phyloP scores from a whole-genome alignment of 768 basidiomycete genomes.

The Trametes villosa region DNA sequence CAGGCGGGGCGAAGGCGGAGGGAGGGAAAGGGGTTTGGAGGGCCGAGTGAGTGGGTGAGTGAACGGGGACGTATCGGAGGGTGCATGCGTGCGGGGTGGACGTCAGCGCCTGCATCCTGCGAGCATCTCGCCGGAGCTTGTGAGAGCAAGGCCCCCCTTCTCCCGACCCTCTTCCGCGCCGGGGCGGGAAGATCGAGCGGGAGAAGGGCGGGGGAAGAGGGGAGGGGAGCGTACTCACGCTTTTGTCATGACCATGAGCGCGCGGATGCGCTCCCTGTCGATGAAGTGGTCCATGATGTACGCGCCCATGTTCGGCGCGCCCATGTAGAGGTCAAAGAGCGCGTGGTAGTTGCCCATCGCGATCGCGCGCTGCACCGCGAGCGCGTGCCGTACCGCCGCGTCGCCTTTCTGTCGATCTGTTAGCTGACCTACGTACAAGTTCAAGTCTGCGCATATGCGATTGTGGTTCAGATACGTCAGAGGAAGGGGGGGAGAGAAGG shows the following conservation, averaged over 20 bases:
- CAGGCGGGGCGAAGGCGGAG: background rate
- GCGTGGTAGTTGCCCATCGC: constrained; percentile 94
- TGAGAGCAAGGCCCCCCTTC: background rate
- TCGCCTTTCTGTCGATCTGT: constrained; percentile 87
- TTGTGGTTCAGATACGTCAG: background rate
- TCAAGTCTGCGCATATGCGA: constrained; percentile 69
- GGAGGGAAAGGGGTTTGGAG: background rate
- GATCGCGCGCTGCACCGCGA: constrained; percentile 85
- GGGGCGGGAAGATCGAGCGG: background rate
- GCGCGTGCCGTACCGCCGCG: constrained; percentile 82
- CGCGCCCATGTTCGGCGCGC: constrained; percentile 94
- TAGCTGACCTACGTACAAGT: constrained; percentile 96
- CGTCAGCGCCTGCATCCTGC: constrained; percentile 1
- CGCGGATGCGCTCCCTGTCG: constrained; percentile 84
- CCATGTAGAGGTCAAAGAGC: constrained; percentile 82
- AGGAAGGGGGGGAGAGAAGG: background rate
- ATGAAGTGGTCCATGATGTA: constrained; percentile 99
- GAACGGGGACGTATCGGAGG: too few species aligned
- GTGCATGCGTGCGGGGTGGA: too few species aligned
- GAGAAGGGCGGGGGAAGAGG: constrained; percentile 7
- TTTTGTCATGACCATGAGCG: constrained; percentile 89
- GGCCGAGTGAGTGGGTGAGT: too few species aligned
- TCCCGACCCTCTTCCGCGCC: background rate
- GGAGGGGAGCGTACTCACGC: constrained; percentile 61
- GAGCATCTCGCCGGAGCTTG: background rate